A percentile compares a stretch with the other conserved stretches of the same genome.
phyloP scores from a whole-genome alignment of 805 yeast species.

The Saccharomycopsis malanga region DNA sequence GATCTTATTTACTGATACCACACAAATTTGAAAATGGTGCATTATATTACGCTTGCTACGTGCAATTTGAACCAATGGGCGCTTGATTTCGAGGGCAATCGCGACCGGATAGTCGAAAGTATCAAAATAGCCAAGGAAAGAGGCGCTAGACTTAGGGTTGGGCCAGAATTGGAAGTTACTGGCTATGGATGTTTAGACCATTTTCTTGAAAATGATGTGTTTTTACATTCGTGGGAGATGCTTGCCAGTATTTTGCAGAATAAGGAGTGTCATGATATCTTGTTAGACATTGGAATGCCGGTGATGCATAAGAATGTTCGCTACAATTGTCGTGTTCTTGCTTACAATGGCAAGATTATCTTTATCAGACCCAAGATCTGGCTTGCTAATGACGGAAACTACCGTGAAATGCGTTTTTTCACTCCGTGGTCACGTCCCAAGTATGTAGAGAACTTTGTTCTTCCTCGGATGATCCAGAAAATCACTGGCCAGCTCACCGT shows the following conservation, averaged over 20 bases:
- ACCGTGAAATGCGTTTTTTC: slow-evolving; percentile 95
- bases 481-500: slow-evolving; percentile 63
- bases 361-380: slow-evolving; percentile 88
- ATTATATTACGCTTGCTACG: slow-evolving; percentile 81
- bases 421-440: slow-evolving; percentile 88
- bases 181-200: slow-evolving; percentile 96
- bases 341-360: slow-evolving; percentile 70
- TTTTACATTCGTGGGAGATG: slow-evolving; percentile 92
- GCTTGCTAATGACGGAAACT: slow-evolving; percentile 96
- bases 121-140: slow-evolving; percentile 66
- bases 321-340: slow-evolving; percentile 84
- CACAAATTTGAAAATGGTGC: slow-evolving; percentile 53
- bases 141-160: slow-evolving; percentile 82
- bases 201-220: slow-evolving; percentile 83
- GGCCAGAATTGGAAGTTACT: slow-evolving; percentile 92
- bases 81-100: slow-evolving; percentile 91
- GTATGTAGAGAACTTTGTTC: slow-evolving; percentile 59
- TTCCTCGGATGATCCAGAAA: slow-evolving; percentile 65
- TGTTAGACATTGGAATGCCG: slow-evolving; percentile 94
- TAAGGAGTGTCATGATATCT: slow-evolving; percentile 63
- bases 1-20: not conserved
- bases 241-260: slow-evolving; percentile 66
- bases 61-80: slow-evolving; percentile 99
- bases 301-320: slow-evolving; percentile 78
- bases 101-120: slow-evolving; percentile 82